Conservation (phyloP, 1,284 basidiomycete genomes). For the Cutaneotrichosporon mucoides region DNA sequence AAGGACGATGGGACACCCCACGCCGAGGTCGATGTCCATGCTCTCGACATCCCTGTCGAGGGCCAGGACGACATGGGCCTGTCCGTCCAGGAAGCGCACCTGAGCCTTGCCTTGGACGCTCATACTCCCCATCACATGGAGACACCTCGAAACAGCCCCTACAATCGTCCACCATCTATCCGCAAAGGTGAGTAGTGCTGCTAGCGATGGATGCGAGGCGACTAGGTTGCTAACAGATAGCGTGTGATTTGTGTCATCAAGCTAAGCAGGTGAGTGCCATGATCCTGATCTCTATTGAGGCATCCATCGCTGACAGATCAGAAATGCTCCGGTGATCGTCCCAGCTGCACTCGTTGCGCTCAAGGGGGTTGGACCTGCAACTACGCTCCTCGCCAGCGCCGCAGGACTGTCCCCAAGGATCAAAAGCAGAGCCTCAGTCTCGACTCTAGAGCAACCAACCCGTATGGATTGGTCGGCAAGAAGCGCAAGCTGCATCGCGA, state of each 20-base stretch:
- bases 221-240: constrained; percentile 17
- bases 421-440: constrained; percentile 28
- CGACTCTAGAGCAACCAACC: constrained; percentile 8
- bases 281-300: not conserved
- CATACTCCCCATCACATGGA: constrained; percentile 14
- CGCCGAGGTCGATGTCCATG: constrained; percentile 18
- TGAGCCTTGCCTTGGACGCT: constrained; percentile 32
- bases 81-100: constrained; percentile 15
- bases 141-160: constrained; percentile 8
- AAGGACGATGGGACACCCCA: constrained; percentile 21
- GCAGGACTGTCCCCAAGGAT: constrained; percentile 46
- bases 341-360: constrained; percentile 44
- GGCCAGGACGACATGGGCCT: constrained; percentile 13
- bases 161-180: constrained; percentile 41
- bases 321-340: constrained; percentile 48
- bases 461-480: constrained; percentile 22
- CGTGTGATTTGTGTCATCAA: constrained; percentile 47
- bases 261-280: constrained; percentile 40
- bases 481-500: constrained; percentile 41
- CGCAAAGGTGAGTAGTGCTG: constrained; percentile 33
- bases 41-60: constrained; percentile 20
- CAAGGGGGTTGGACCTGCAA: constrained; percentile 45
- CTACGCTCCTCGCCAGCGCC: constrained; percentile 46
- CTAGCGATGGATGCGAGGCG: not conserved
- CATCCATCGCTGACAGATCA: constrained; percentile 14